A percentile compares a stretch with the other conserved stretches of the same genome.
Conservation (phyloP, 192 early-diverging fungal genomes). For the Helicostylum pulchrum region DNA sequence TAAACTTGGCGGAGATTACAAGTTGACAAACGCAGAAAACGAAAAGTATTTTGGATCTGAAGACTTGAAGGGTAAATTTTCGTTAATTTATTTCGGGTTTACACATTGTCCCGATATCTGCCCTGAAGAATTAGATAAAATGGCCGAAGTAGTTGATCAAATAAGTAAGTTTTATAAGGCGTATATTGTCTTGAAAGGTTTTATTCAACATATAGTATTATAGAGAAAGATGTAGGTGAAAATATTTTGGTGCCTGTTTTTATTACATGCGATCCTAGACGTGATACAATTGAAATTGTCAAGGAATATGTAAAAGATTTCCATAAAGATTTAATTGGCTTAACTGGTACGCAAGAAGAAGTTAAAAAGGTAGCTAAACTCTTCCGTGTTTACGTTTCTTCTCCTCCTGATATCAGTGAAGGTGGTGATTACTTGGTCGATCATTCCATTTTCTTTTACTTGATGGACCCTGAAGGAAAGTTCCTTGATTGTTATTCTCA, state of each 20-base stretch:
- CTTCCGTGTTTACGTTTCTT: conserved; percentile 91
- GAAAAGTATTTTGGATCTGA: conserved; percentile 70
- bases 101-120: conserved; percentile 99
- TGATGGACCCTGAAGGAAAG: conserved; percentile 86
- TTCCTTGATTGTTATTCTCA: conserved; percentile 90
- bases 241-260: conserved; percentile 80
- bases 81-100: conserved; percentile 98
- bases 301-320: conserved; percentile 81
- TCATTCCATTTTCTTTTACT: conserved; percentile 97
- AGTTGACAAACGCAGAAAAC: conserved; percentile 70
- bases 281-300: conserved; percentile 82
- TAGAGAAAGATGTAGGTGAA: conserved; percentile 14
- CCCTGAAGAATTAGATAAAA: conserved; percentile 97
- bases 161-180: conserved; percentile 71
- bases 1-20: conserved; percentile 87
- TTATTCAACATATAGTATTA: no score
- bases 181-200: no score
- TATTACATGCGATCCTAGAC: conserved; percentile 93
- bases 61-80: conserved; percentile 80
- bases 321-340: conserved; percentile 86
- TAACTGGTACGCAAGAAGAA: conserved; percentile 87
- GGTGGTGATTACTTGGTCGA: conserved; percentile 94
- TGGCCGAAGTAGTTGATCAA: conserved; percentile 79
- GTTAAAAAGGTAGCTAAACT: conserved; percentile 81
- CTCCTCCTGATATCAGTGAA: conserved; percentile 77